phyloP scores from a whole-genome alignment of 2,329 filamentous ascomycete species.

The Zasmidium angulare region DNA sequence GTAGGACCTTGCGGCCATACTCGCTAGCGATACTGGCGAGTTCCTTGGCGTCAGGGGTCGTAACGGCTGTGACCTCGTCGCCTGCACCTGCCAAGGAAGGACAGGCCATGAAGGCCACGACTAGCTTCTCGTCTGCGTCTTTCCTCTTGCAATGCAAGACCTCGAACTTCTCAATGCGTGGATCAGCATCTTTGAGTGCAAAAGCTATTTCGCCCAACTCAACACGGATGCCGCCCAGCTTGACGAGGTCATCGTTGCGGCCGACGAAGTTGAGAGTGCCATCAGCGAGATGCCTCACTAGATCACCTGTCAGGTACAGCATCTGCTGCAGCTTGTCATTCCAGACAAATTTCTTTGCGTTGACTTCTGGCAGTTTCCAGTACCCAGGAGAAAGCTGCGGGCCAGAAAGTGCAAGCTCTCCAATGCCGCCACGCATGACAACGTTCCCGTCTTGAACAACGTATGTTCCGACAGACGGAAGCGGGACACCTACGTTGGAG shows the following conservation, averaged over 20 bases:
- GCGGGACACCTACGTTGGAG: conserved; percentile 14
- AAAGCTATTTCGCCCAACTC: conserved; percentile 39
- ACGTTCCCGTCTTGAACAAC: conserved; percentile 9
- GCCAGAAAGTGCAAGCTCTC: conserved; percentile 34
- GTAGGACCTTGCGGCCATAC: conserved; percentile 9
- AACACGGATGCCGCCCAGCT: conserved; percentile 19
- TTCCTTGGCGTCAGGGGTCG: conserved; percentile 2
- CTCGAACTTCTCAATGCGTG: conserved; percentile 12
- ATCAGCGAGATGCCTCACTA: conserved; percentile 19
- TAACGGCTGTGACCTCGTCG: not conserved
- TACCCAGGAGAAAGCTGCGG: conserved; percentile 35
- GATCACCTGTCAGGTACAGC: conserved; percentile 21
- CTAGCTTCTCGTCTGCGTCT: conserved; percentile 7
- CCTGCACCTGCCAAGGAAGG: conserved; percentile 1
- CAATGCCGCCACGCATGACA: conserved; percentile 22
- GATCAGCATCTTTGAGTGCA: conserved; percentile 13
- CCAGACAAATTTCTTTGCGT: conserved; percentile 34
- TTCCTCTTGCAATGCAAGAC: conserved; percentile 11
- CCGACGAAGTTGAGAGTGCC: conserved; percentile 18
- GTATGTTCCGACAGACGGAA: conserved; percentile 12
- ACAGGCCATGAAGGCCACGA: conserved; percentile 18
- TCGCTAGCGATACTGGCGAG: conserved; percentile 6
- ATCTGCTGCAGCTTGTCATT: conserved; percentile 51
- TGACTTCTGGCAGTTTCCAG: conserved; percentile 33
- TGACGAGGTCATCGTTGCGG: conserved; percentile 21